phyloP scores from a whole-genome alignment of 2,329 filamentous ascomycete species.

The Fusarium caatingaense region DNA sequence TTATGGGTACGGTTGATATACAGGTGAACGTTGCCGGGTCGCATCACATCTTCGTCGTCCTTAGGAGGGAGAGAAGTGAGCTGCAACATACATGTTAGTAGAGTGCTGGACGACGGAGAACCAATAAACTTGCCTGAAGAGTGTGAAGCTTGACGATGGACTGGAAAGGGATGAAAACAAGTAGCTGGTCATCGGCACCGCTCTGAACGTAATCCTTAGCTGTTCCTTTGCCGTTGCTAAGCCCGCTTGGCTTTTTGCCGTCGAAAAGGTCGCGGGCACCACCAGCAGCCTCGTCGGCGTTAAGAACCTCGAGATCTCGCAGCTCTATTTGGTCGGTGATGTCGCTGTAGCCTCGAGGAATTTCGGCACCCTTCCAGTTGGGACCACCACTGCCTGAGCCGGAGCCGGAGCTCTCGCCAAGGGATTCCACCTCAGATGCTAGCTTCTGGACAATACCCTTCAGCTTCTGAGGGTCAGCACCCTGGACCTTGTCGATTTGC shows the following conservation, averaged over 20 bases:
- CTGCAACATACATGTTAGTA: constrained; percentile 59
- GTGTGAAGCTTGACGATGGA: constrained; percentile 90
- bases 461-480: constrained; percentile 78
- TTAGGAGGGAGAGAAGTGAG: constrained; percentile 83
- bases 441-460: constrained; percentile 78
- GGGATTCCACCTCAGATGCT: constrained; percentile 71
- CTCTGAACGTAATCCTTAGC: constrained; percentile 90
- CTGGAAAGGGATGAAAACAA: constrained; percentile 92
- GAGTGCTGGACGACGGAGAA: background rate
- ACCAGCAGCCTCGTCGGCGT: constrained; percentile 82
- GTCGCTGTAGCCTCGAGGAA: constrained; percentile 85
- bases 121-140: constrained; percentile 63
- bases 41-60: constrained; percentile 79
- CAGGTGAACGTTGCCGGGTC: constrained; percentile 84
- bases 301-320: constrained; percentile 85
- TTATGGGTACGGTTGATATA: constrained; percentile 92
- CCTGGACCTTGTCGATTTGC: constrained; percentile 75
- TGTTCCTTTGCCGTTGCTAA: constrained; percentile 66
- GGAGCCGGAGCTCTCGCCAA: constrained; percentile 58
- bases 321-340: constrained; percentile 85
- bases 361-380: constrained; percentile 77
- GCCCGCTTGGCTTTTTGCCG: constrained; percentile 70
- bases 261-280: constrained; percentile 80
- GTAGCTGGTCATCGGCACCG: constrained; percentile 95
- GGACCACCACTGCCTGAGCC: constrained; percentile 47